Evolutionary conservation across 192 early-diverging fungal genomes (phyloP).

Genomic region (Coemansia sp.): DNA sequence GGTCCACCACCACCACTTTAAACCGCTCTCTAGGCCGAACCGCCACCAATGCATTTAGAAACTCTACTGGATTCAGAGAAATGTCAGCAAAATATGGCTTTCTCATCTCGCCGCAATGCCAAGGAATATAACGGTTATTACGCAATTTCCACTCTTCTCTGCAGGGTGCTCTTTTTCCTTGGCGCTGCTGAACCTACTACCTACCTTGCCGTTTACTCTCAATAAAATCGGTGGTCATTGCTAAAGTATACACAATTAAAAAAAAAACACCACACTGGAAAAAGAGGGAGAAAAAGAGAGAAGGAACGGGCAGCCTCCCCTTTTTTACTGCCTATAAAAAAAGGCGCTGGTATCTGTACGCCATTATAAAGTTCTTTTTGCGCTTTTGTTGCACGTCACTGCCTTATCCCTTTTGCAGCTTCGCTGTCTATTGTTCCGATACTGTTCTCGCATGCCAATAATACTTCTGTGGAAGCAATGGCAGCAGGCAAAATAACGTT

Average conservation of each 20-base stretch:
- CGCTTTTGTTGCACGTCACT: not conserved
- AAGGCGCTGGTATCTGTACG: too few species aligned
- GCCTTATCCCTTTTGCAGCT: not conserved
- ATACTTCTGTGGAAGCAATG: not conserved
- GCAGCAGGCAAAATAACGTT: constrained; percentile 17
- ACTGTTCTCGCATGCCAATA: not conserved
- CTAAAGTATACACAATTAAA: constrained; percentile 7
- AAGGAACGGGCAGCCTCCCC: not conserved
- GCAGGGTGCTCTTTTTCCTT: constrained; percentile 5
- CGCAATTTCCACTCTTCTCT: not conserved
- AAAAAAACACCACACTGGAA: not conserved
- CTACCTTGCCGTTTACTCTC: constrained; percentile 48
- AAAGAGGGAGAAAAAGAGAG: not conserved
- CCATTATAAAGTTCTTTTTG: not conserved
- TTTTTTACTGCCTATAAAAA: not conserved
- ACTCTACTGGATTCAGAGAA: constrained; percentile 29
- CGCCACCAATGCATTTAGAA: constrained; percentile 44
- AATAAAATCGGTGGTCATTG: constrained; percentile 35
- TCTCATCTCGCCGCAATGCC: not conserved
- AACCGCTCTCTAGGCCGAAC: constrained; percentile 48
- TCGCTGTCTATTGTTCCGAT: not conserved
- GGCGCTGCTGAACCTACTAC: not conserved
- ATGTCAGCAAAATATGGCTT: not conserved
- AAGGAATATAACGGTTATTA: not conserved
- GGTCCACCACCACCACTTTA: constrained; percentile 53